These are phyloP conservation scores for Zygotorulaspora sp. DNA, from an alignment of 805 yeast species.

Conservation along the genomic window DNA sequence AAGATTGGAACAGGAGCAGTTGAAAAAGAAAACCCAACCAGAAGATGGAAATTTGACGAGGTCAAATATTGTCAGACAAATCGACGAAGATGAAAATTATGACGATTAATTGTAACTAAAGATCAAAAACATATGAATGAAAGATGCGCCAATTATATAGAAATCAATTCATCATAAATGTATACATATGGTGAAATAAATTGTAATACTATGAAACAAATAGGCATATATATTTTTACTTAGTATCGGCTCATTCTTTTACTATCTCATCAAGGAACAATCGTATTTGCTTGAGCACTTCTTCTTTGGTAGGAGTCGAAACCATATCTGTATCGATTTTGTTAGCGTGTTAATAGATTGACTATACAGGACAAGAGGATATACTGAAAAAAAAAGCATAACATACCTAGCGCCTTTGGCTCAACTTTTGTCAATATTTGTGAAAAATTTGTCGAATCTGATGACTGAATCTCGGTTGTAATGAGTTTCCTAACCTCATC, in stretches of 20 bases:
- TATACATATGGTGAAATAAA: too few relatives aligned
- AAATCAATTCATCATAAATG: too few relatives aligned
- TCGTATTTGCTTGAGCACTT: conserved; percentile 53
- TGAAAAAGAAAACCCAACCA: conserved; percentile 6
- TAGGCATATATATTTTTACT: too few relatives aligned
- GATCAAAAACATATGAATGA: neutral
- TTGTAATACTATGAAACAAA: too few relatives aligned
- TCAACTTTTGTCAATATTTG: conserved; percentile 49
- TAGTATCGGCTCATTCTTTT: conserved; percentile 27
- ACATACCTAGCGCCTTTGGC: conserved; percentile 59
- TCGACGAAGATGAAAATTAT: conserved; percentile 44
- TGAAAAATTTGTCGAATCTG: conserved; percentile 48
- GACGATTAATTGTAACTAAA: conserved; percentile 35
- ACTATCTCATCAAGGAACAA: conserved; percentile 52
- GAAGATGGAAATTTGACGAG: conserved; percentile 11
- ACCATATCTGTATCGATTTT: conserved; percentile 45
- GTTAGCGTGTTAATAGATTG: neutral
- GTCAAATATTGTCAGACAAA: conserved; percentile 35
- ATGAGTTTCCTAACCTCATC: conserved; percentile 66
- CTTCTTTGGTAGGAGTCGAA: conserved; percentile 59
- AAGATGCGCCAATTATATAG: neutral
- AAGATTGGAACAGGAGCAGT: conserved; percentile 13
- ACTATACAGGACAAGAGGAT: too few relatives aligned
- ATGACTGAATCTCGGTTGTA: conserved; percentile 39
- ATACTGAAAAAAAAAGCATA: neutral